Base-by-base conservation (phyloP, 2,329 filamentous ascomycete genomes). In the Pleurostoma richardsiae region DNA sequence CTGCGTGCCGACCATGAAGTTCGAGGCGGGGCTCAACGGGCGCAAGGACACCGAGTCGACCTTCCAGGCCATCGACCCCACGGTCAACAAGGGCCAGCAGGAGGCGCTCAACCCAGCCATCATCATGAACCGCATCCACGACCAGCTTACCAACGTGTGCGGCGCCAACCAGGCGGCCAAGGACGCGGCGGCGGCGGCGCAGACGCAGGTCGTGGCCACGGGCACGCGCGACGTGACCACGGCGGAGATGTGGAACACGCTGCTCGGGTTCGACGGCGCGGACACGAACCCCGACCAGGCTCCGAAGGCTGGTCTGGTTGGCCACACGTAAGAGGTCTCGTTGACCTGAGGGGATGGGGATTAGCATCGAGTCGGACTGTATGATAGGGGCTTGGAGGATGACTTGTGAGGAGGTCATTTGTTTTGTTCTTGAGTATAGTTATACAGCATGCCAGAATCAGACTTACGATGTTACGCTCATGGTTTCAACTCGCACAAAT, bases 141-240 rank as follows among this genome's bases (percentile, higher is more conserved):
- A 87, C 64, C 81, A 86, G 68, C 73, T 87, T 49, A 74, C 65
- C 59, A 86, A 85, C 66, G 80, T 83, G 36, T 87, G 83, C 66
- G 68, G 70, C 38, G 83, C 83, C 45, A 82, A 82, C 59, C 71
- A 68, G 29, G 81, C 78, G 4, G 83, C 82, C 45, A 71, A 77
- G 53, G 60, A 71, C 10, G 71, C 73, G 4, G 83, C 79, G 63
- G 55, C 62, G 43, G 63, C 66, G 28, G 82, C 80, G 3, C 69
- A 82, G 65, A 68, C 74, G 4, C 49, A 57, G 49, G 54, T 64
- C 41, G 43, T 46, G 42, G 55, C 56, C 10, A 49, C 59, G 4
- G 69, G 64, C 36, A 59, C 64, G 38, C 59, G 62, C 48, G 62
- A 72, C 46, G 61, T 54, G 10, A 48, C 58, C 1, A 70, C 69